phyloP scores from a whole-genome alignment of 2,329 filamentous ascomycete species.

The Mycosphaerella arachidis region DNA sequence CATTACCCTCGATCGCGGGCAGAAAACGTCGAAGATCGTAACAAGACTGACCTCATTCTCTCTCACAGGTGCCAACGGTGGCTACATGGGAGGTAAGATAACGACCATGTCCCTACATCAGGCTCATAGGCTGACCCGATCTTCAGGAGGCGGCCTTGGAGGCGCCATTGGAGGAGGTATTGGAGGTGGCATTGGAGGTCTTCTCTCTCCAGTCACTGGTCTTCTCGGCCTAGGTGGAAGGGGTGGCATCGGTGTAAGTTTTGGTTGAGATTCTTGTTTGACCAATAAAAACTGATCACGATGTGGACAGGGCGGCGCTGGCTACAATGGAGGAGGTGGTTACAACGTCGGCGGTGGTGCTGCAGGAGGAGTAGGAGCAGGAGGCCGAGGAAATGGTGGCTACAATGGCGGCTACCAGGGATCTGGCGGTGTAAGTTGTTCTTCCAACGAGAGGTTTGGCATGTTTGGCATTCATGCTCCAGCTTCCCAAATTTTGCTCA shows the following conservation, averaged over 20 bases:
- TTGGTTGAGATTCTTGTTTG: background rate
- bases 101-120: background rate
- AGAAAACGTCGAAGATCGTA: too few relatives aligned
- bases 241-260: background rate
- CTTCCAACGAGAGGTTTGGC: background rate
- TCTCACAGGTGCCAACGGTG: too few relatives aligned
- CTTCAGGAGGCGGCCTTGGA: background rate
- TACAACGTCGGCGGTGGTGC: background rate
- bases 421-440: background rate
- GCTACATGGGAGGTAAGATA: too few relatives aligned
- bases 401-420: background rate
- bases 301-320: background rate
- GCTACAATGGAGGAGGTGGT: background rate
- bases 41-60: too few relatives aligned
- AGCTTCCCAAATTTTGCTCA: background rate
- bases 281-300: background rate
- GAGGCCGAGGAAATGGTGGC: background rate
- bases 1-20: too few relatives aligned
- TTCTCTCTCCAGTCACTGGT: background rate
- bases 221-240: background rate
- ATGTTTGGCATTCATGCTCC: background rate
- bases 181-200: background rate
- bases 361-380: background rate
- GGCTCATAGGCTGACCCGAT: background rate
- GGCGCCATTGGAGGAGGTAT: background rate